A percentile compares a stretch with the other conserved stretches of the same genome.
These are phyloP conservation scores for Saturnispora dispora DNA, from an alignment of 805 yeast species.

Conservation along the genomic window DNA sequence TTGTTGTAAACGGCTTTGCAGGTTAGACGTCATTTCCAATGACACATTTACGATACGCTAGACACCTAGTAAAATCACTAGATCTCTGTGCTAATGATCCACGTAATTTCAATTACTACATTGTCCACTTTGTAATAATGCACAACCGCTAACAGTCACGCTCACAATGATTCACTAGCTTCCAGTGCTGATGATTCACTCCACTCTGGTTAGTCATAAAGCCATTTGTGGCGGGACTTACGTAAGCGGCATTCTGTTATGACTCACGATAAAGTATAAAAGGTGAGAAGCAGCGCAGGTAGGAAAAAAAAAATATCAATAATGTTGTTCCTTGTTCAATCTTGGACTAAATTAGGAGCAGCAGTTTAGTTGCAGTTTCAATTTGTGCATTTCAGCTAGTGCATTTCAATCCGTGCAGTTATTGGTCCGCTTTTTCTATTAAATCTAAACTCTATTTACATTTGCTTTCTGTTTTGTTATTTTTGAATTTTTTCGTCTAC, in stretches of 20 bases:
- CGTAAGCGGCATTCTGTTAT: conserved; percentile 1
- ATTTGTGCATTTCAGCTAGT: neutral
- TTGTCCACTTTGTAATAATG: neutral
- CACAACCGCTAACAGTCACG: neutral
- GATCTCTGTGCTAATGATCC: too few species aligned
- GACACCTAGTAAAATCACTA: too few species aligned
- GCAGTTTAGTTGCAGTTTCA: neutral
- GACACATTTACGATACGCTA: too few species aligned
- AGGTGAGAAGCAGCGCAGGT: neutral
- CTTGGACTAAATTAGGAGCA: neutral
- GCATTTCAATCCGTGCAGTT: neutral
- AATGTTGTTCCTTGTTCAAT: neutral
- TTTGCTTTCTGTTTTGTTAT: neutral
- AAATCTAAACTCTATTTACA: neutral
- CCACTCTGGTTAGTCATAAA: neutral
- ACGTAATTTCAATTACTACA: neutral
- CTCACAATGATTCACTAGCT: neutral
- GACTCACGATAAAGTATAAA: neutral
- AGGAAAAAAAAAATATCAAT: too few species aligned
- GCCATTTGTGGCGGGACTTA: neutral
- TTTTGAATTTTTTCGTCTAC: neutral
- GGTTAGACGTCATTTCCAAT: too few species aligned
- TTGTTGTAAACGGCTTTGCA: too few species aligned
- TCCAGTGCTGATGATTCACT: neutral
- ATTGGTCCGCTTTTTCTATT: neutral